Percentiles rank a stretch among this genome's conserved stretches.
Evolutionary conservation across 345 rosid genomes (phyloP).

Genomic region (Nephelium lappaceum): DNA sequence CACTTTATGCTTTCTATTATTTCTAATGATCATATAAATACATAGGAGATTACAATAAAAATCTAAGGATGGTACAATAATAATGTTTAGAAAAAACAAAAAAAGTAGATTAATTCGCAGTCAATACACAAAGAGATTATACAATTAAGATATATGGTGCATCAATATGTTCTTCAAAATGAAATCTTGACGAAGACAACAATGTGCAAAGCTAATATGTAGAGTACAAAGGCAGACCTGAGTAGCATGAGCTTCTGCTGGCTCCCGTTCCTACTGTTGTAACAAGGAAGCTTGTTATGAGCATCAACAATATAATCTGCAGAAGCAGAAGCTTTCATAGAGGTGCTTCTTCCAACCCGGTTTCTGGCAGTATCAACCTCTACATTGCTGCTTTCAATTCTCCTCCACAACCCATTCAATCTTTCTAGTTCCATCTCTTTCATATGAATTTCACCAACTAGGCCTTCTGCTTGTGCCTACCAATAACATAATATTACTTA

Average conservation of each 20-base stretch:
- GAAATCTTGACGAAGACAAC: conserved; percentile 89
- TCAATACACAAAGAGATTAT: conserved; percentile 1
- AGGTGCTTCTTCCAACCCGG: conserved; percentile 66
- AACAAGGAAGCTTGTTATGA: conserved; percentile 62
- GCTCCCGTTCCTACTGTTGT: conserved; percentile 52
- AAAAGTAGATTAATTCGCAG: conserved; percentile 3
- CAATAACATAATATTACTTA: conserved; percentile 18
- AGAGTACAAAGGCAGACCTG: conserved; percentile 86
- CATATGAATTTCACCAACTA: conserved; percentile 68
- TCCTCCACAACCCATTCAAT: conserved; percentile 64
- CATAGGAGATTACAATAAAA: conserved; percentile 3
- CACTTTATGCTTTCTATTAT: conserved; percentile 3
- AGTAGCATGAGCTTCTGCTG: conserved; percentile 71
- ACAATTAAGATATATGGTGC: conserved; percentile 1
- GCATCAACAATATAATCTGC: conserved; percentile 45
- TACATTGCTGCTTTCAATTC: conserved; percentile 48
- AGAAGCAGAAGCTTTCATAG: conserved; percentile 56
- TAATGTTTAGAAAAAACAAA: too few species aligned
- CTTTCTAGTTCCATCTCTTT: conserved; percentile 79
- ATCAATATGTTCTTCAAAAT: conserved; percentile 51
- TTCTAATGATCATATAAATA: neutral
- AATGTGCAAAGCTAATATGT: conserved; percentile 73
- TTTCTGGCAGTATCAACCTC: conserved; percentile 70
- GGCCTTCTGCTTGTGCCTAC: conserved; percentile 89
- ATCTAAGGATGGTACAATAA: neutral